These are phyloP conservation scores for Aureobasidium mangrovei DNA, from an alignment of 2,329 filamentous ascomycete genomes.

Conservation along the genomic window DNA sequence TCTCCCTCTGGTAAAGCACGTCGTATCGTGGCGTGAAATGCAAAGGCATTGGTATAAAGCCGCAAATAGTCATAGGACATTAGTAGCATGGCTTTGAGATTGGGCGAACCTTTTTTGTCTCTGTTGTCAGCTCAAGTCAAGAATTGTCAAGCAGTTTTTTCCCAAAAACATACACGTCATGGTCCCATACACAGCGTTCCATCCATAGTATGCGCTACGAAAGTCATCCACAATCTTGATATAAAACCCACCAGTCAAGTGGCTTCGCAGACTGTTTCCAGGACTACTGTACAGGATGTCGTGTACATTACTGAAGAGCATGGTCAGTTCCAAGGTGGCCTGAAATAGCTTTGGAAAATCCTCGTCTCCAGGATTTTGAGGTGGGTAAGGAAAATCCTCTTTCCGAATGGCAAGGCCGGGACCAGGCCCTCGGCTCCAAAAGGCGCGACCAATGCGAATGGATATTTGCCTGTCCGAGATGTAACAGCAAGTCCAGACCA, in stretches of 20 bases:
- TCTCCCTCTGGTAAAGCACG: conserved; percentile 32
- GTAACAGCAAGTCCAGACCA: conserved; percentile 62
- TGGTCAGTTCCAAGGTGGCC: conserved; percentile 61
- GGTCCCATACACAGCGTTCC: conserved; percentile 62
- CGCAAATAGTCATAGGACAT: conserved; percentile 65
- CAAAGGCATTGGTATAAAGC: conserved; percentile 67
- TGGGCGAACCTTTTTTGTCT: conserved; percentile 43
- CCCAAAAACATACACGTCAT: conserved; percentile 45
- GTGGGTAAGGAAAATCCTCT: conserved; percentile 58
- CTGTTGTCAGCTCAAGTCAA: neutral
- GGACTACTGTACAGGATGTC: conserved; percentile 66
- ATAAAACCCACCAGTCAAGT: conserved; percentile 58
- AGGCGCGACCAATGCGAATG: conserved; percentile 61
- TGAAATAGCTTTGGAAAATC: conserved; percentile 62
- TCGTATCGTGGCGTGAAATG: conserved; percentile 60
- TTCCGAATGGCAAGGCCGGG: conserved; percentile 56
- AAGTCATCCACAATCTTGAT: conserved; percentile 71
- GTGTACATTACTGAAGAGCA: conserved; percentile 65
- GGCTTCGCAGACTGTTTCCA: conserved; percentile 59
- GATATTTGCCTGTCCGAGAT: conserved; percentile 61
- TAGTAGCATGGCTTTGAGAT: conserved; percentile 57
- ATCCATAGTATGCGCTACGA: conserved; percentile 56
- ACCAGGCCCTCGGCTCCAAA: conserved; percentile 64
- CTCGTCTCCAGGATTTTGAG: conserved; percentile 50
- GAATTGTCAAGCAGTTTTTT: no score